Base-by-base conservation (phyloP, 192 early-diverging fungal genomes). In the Coemansia sp. region DNA sequence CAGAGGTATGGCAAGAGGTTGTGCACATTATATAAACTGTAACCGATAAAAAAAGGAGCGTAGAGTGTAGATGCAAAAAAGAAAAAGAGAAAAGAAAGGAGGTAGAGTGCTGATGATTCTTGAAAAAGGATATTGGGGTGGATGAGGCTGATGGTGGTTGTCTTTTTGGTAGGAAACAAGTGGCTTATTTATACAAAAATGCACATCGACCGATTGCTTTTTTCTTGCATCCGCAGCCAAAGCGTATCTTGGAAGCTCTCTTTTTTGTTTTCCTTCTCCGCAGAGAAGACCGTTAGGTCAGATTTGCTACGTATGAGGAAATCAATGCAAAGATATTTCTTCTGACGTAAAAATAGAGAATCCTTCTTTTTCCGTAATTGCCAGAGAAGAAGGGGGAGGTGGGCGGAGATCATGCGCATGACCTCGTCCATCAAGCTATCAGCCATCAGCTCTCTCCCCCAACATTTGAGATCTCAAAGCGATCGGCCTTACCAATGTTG, bases 271-370 rank as follows among this genome's bases (percentile, higher is more conserved):
- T 57, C 31, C 57, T 60, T 34, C 57, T 60, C 31, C 31, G 68
- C 59, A 62, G 34, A 44, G 34, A 51, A 51, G 57, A 60, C 31
- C 31, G 55, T 16, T 34, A 15, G 13, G 57, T 60, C 57, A n/a
- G 29, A 8, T 15, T 16, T 44, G 49, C 44, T 18, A 15, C 24
- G 16, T 29, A 31, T 2, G 13, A 9, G 57, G 57, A 60, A 70
- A 70, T 70, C 68, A 69, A 59, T 57, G 67, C 67, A 60, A 4
- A 46, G 24, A 27, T 5, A 12, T 15, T 43, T 16, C 44, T 49
- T 27, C 27, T 27, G 27, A 54, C 18, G 34, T 38, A 67, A 70
- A 70, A 70, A 62, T 57, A 63, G 57, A 61, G 31, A 18, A 38
- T n/a, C 29, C 54, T 59, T 24, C 54, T 59, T 24, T 52, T 22